Evolutionary conservation across 441 rosid species (phyloP).

Genomic region (Capsella rubella): DNA sequence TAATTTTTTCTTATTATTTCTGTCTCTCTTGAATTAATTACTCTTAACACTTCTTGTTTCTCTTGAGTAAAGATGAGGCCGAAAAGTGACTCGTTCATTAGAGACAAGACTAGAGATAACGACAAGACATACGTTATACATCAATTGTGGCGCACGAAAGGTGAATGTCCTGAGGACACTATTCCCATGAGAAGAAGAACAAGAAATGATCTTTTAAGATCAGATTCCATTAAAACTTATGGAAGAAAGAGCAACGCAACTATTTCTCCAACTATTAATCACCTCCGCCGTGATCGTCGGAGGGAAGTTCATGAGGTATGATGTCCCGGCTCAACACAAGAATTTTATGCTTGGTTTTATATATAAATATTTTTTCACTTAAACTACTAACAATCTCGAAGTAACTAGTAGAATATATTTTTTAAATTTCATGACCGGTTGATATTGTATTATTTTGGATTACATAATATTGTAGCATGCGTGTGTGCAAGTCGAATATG

Average conservation of each 20-base stretch:
- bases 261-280: not conserved
- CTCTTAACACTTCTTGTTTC: not conserved
- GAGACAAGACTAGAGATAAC: conserved; percentile 4
- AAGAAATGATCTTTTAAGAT: conserved; percentile 50
- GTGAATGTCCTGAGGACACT: conserved; percentile 51
- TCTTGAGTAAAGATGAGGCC: conserved; percentile 9
- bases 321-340: not conserved
- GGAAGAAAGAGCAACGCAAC: conserved; percentile 44
- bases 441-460: not conserved
- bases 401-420: not conserved
- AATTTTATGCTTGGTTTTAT: not conserved
- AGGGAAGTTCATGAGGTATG: conserved; percentile 19
- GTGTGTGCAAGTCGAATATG: conserved; percentile 49
- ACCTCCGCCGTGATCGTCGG: not conserved
- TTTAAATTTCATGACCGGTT: not conserved
- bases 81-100: not conserved
- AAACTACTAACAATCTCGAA: not conserved
- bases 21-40: not conserved
- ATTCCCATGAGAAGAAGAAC: conserved; percentile 52
- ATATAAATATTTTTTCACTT: not conserved
- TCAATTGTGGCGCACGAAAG: conserved; percentile 54
- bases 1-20: no score
- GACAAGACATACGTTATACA: conserved; percentile 7
- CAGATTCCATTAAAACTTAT: conserved; percentile 47
- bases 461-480: conserved; percentile 46